Evolutionary conservation across 352 stramenopile genomes (phyloP), one percentile per base, ranked within the genome.

Genomic region (Phytophthora brassicae): DNA sequence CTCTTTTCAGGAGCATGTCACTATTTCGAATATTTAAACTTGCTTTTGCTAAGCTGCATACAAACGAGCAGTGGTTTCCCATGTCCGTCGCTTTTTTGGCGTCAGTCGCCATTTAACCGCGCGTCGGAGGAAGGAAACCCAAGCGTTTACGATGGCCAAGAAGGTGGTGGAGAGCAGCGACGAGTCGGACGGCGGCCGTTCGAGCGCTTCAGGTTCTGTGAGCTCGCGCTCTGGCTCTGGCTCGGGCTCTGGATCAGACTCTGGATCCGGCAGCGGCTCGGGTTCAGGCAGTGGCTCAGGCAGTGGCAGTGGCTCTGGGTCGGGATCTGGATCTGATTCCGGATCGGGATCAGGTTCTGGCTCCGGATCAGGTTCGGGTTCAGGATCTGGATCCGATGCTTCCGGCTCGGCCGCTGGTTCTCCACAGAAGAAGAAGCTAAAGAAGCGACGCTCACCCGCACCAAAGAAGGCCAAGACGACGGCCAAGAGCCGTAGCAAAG

Each of bases 81-180:
- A n/a, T n/a, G n/a, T n/a, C n/a, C n/a, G n/a, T n/a, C 14, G 11
- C n/a, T 39, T 35, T 7, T 14, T 20, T 22, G 50, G 17, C 28
- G 19, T 54, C 62, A 61, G 56, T 66, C 49, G 56, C 26, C 44
- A 64, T 63, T 19, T 48, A 39, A 31, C 44, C 28, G 17, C 11
- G 7, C 14, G 17, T 47, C 55, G 9, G 16, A 56, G 19, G 35
- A 19, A 9, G 14, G 22, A 12, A 43, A 43, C n/a, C 16, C 4
- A 22, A 43, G 16, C 33, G 19, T 50, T 4, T 13, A 16, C 17
- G 9, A 82, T 80, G 71, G 75, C 73, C 50, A 92, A 90, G 77
- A 83, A 85, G 66, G 80, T 86, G 47, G 72, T 89, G 20, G 83
- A 86, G 53, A 92, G 83, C 68, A 89, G 83, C 67, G 83, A 88